Evolutionary conservation across 2,329 filamentous ascomycete species (phyloP).

Genomic region (Epichloe elymi): DNA sequence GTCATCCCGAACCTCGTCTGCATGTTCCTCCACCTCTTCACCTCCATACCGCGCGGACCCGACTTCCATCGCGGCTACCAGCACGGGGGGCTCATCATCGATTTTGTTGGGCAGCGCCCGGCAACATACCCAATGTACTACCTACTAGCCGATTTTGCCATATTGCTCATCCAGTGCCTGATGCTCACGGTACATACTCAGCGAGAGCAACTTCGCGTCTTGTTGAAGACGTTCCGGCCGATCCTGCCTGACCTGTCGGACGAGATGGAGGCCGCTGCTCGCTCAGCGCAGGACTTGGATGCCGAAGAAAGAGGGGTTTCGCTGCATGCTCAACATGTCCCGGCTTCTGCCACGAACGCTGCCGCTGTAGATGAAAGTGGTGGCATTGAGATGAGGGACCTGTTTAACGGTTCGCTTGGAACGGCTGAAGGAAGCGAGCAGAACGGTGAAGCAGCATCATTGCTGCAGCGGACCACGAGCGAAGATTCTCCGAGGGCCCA

Average conservation of each 20-base stretch:
- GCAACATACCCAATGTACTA: constrained; percentile 43
- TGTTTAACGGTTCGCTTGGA: constrained; percentile 8
- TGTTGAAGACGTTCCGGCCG: constrained; percentile 27
- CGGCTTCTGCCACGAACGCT: constrained; percentile 19
- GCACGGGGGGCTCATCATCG: constrained; percentile 53
- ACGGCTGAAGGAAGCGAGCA: constrained; percentile 13
- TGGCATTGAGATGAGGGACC: constrained; percentile 33
- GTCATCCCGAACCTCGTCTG: constrained; percentile 46
- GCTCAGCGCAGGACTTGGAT: constrained; percentile 36
- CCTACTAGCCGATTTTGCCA: constrained; percentile 40
- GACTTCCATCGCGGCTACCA: constrained; percentile 52
- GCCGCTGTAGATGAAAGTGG: constrained; percentile 20
- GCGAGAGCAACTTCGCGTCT: constrained; percentile 40
- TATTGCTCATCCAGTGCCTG: constrained; percentile 45
- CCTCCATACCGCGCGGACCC: constrained; percentile 40
- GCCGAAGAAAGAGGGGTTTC: constrained; percentile 42
- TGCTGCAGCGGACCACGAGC: constrained; percentile 12
- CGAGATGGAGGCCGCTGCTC: constrained; percentile 13
- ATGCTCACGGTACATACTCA: constrained; percentile 53
- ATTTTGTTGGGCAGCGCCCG: constrained; percentile 54
- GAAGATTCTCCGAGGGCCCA: constrained; percentile 23
- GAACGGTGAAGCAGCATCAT: constrained; percentile 16
- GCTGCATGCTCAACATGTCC: background rate
- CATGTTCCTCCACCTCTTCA: constrained; percentile 44
- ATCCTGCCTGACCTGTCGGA: constrained; percentile 17